phyloP scores from a whole-genome alignment of 306 rosid species.

The Astragalus glycyphyllos region DNA sequence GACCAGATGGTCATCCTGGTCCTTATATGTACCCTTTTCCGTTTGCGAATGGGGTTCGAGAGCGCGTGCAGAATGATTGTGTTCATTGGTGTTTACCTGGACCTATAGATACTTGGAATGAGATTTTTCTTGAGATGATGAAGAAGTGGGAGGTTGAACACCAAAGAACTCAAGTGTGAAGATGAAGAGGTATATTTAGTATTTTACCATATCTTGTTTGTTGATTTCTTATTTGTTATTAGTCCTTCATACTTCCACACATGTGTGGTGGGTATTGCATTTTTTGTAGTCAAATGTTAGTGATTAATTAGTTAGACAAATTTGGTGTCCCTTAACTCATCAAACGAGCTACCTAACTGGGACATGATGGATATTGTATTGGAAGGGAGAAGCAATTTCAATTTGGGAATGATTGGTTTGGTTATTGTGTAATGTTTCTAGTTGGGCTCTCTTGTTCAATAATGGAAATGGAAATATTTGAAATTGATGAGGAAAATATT shows the following conservation, averaged over 20 bases:
- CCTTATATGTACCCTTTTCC: conserved; percentile 89
- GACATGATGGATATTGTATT: conserved; percentile 22
- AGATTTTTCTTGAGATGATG: conserved; percentile 61
- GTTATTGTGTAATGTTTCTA: conserved; percentile 12
- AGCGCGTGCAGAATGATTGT: conserved; percentile 84
- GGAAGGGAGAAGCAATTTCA: conserved; percentile 30
- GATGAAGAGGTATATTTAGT: conserved; percentile 30
- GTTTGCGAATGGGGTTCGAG: conserved; percentile 63
- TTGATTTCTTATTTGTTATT: conserved; percentile 32
- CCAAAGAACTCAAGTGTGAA: conserved; percentile 33
- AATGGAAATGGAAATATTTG: conserved; percentile 19
- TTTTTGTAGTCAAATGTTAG: too few species aligned
- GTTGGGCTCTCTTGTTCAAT: conserved; percentile 11
- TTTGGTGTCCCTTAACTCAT: too few species aligned
- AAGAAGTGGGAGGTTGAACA: conserved; percentile 61
- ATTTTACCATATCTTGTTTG: not conserved
- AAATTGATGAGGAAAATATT: conserved; percentile 24
- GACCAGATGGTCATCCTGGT: conserved; percentile 96
- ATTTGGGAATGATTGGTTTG: not conserved
- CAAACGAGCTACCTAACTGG: too few species aligned
- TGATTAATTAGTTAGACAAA: too few species aligned
- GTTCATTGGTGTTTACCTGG: conserved; percentile 99
- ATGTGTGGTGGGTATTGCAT: conserved; percentile 16
- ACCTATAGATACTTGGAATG: conserved; percentile 93
- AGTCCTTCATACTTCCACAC: conserved; percentile 14